Base-by-base conservation (phyloP, 2,329 filamentous ascomycete genomes). In the Sordariomycetes sp. region DNA sequence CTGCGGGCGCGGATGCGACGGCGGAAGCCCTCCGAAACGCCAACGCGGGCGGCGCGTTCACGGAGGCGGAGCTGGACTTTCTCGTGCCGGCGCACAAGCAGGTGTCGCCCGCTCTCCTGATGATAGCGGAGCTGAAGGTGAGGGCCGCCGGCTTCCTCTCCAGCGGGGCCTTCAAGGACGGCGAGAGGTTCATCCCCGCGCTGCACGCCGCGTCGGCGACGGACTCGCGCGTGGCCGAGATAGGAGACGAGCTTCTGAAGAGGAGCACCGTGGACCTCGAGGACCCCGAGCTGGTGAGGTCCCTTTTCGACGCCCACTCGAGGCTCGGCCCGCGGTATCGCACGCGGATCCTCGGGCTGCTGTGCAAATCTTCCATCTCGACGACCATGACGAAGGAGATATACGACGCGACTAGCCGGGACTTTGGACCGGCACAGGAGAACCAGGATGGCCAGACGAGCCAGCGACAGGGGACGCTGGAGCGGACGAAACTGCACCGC, bases 221-320 rank as follows among this genome's bases (percentile, higher is more conserved):
- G 1, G 94, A 97, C 63, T 90, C 86, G 40, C 82, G 87, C 10
- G 85, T 97, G 43, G 85, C 89, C 12, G 84, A 88, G n/a, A 75
- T 90, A n/a, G 93, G 89, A 0, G 90, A 97, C 59, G 91, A 96
- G 65, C 82, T 95, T 54, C 72, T 97, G 62, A 99, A 97, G 71
- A 80, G 92, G 62, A 88, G 83, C 34, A 80, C 83, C 1, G 81
- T 89, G 10, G 84, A 88, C 10, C 74, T 97, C 28, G 93, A 97
- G 68, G 80, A 90, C 61, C 65, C 76, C 11, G 64, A 69, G 1
- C 71, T 91, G 1, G 77, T 96, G 3, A 73, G 80, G 59, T 76
- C 79, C 18, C 75, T 97, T 2, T 92, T 91, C 64, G 72, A 79
- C 3, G 79, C 91, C 1, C 95, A 96, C 68, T 84, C 86, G 51